Conservation (phyloP, 106 monocot species). For the Gastrodia elata region DNA sequence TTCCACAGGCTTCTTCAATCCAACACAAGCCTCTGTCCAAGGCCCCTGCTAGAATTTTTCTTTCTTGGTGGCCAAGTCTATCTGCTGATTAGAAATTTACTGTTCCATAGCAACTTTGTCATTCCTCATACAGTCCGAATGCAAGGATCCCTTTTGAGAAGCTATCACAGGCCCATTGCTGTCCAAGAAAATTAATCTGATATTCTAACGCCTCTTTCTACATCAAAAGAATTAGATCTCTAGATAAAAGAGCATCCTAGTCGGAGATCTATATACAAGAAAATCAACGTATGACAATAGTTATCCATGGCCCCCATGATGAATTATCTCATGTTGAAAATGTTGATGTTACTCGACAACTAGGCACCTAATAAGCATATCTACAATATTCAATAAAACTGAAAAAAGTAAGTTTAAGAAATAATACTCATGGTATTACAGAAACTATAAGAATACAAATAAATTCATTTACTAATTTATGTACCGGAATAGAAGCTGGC, state of each 20-base stretch:
- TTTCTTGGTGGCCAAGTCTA: no score
- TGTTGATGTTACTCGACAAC: neutral
- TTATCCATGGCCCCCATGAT: neutral
- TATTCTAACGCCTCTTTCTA: no score
- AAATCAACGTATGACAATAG: neutral
- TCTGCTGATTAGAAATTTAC: no score
- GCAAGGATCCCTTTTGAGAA: no score
- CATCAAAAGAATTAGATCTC: no score
- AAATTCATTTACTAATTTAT: slow-evolving; percentile 11
- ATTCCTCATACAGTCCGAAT: no score
- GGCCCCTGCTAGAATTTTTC: no score
- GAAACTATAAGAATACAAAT: neutral
- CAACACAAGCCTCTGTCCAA: no score
- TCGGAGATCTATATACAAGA: neutral
- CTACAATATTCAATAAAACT: neutral
- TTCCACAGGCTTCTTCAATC: no score
- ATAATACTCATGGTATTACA: neutral
- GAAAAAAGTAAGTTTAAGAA: neutral
- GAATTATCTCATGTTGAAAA: neutral
- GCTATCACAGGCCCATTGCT: no score
- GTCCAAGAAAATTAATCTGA: no score
- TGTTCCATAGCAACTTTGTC: no score
- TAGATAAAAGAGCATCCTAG: neutral
- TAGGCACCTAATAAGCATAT: neutral
- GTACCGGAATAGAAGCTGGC: slow-evolving; percentile 94